phyloP scores from a whole-genome alignment of 1,284 basidiomycete genomes.

The Microbotryum scabiosae region DNA sequence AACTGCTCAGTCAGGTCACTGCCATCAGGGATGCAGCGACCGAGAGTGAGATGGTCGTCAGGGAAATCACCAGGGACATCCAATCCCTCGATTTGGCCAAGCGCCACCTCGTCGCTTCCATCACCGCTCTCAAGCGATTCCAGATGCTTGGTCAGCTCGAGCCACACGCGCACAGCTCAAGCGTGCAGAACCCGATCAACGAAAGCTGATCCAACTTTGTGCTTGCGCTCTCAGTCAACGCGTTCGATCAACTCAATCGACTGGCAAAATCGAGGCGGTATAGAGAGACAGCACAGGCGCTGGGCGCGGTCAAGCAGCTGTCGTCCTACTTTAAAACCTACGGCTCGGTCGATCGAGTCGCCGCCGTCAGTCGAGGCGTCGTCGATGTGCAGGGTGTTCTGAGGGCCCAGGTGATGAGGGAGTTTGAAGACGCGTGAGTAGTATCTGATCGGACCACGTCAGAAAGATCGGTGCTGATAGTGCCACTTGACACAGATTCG shows the following conservation, averaged over 20 bases:
- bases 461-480: too few species aligned
- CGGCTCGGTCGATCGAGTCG: slow-evolving; percentile 62
- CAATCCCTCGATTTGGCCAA: slow-evolving; percentile 90
- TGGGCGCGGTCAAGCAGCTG: slow-evolving; percentile 84
- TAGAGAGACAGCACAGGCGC: slow-evolving; percentile 68
- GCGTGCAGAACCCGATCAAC: too few species aligned
- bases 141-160: slow-evolving; percentile 75
- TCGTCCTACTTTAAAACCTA: slow-evolving; percentile 66
- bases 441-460: not conserved
- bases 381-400: slow-evolving; percentile 69
- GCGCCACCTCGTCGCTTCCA: slow-evolving; percentile 68
- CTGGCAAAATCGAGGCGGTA: slow-evolving; percentile 70
- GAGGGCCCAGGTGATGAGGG: slow-evolving; percentile 66
- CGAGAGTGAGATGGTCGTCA: slow-evolving; percentile 90
- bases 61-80: slow-evolving; percentile 93
- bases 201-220: too few species aligned
- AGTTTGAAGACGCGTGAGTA: slow-evolving; percentile 82
- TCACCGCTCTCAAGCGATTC: slow-evolving; percentile 81
- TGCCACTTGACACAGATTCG: slow-evolving; percentile 3
- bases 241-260: slow-evolving; percentile 68
- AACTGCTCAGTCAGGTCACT: slow-evolving; percentile 84
- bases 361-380: slow-evolving; percentile 65
- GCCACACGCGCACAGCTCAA: not conserved
- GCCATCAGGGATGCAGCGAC: slow-evolving; percentile 89
- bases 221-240: too few species aligned